Evolutionary conservation across 208 protist species (phyloP).

Genomic region (Acanthamoeba triangularis): DNA sequence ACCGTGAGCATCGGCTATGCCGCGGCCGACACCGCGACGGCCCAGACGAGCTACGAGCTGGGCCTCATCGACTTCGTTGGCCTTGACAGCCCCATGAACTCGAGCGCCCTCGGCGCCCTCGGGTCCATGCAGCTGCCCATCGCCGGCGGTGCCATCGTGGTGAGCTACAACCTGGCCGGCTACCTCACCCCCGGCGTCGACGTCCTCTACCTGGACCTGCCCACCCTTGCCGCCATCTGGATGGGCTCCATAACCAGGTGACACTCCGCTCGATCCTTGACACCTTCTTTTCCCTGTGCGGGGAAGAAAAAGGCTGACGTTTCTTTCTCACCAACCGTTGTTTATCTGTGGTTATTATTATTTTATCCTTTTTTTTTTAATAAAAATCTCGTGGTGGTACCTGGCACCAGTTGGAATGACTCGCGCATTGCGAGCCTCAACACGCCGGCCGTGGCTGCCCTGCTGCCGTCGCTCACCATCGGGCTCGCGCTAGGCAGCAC

Average conservation of each 20-base stretch:
- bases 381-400: too few relatives aligned
- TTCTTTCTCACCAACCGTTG: too few relatives aligned
- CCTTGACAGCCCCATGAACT: neutral
- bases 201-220: neutral
- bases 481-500: neutral
- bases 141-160: slow-evolving; percentile 11
- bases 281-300: too few relatives aligned
- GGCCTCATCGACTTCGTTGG: slow-evolving; percentile 23
- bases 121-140: neutral
- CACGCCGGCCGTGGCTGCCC: neutral
- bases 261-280: too few relatives aligned
- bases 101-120: neutral
- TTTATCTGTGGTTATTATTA: too few relatives aligned
- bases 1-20: neutral
- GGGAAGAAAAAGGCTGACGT: too few relatives aligned
- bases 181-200: neutral
- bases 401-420: neutral
- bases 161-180: neutral
- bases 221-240: slow-evolving; percentile 22
- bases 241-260: neutral
- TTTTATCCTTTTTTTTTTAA: too few relatives aligned
- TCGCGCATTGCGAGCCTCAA: neutral
- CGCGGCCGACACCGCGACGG: neutral
- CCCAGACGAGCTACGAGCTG: neutral
- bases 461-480: neutral